These are phyloP conservation scores for Alternaria angustiovoidea DNA, from an alignment of 2,329 filamentous ascomycete genomes.

Conservation along the genomic window DNA sequence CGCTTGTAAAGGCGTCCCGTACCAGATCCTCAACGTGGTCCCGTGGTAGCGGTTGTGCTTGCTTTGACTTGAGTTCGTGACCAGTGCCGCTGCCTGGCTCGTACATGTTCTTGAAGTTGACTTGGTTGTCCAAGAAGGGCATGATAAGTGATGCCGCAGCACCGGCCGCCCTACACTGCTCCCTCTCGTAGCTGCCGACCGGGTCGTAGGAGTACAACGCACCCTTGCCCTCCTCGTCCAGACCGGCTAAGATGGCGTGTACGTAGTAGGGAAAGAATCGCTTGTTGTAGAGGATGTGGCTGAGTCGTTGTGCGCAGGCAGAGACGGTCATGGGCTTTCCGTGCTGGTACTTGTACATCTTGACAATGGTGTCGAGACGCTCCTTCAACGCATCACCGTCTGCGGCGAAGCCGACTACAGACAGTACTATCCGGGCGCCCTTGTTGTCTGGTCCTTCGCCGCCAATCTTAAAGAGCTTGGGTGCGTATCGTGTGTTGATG, in stretches of 20 bases:
- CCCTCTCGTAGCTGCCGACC: slow-evolving; percentile 95
- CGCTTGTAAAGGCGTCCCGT: slow-evolving; percentile 97
- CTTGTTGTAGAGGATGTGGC: slow-evolving; percentile 95
- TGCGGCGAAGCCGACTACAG: slow-evolving; percentile 93
- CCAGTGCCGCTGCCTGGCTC: slow-evolving; percentile 84
- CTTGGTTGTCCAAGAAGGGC: slow-evolving; percentile 99
- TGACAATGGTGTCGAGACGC: slow-evolving; percentile 91
- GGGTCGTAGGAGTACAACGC: slow-evolving; percentile 98
- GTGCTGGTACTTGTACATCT: slow-evolving; percentile 99
- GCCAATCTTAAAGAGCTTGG: slow-evolving; percentile 97
- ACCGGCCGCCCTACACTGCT: slow-evolving; percentile 93
- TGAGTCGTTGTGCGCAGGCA: slow-evolving; percentile 92
- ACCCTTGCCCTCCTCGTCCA: slow-evolving; percentile 94
- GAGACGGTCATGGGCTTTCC: slow-evolving; percentile 95
- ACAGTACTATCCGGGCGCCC: slow-evolving; percentile 86
- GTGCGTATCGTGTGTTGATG: slow-evolving; percentile 96
- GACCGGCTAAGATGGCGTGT: slow-evolving; percentile 88
- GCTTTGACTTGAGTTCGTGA: slow-evolving; percentile 77
- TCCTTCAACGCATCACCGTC: slow-evolving; percentile 95
- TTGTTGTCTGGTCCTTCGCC: slow-evolving; percentile 86
- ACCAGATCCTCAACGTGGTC: slow-evolving; percentile 84
- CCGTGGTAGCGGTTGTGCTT: slow-evolving; percentile 72
- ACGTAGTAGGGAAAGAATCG: slow-evolving; percentile 99
- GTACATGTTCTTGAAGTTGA: slow-evolving; percentile 99
- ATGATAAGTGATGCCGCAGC: slow-evolving; percentile 95